phyloP scores from a whole-genome alignment of 768 basidiomycete genomes.

The Crassisporium funariophilum region DNA sequence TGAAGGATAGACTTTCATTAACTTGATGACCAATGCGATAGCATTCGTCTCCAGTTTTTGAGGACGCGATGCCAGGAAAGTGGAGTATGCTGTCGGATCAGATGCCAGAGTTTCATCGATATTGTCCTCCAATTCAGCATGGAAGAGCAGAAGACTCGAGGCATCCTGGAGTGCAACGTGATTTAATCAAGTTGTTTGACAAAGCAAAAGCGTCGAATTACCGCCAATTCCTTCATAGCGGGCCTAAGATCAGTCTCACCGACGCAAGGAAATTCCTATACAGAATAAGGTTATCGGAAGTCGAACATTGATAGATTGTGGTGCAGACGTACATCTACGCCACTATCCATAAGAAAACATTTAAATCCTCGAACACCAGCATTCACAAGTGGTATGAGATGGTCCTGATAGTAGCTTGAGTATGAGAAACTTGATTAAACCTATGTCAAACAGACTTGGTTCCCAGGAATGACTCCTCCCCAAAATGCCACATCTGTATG shows the following conservation, averaged over 20 bases:
- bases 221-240: constrained; percentile 60
- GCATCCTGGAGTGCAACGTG: constrained; percentile 53
- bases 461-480: constrained; percentile 94
- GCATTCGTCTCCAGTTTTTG: constrained; percentile 78
- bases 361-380: constrained; percentile 95
- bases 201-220: constrained; percentile 6
- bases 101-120: constrained; percentile 4
- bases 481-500: constrained; percentile 87
- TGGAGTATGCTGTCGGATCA: constrained; percentile 64
- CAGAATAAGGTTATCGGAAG: constrained; percentile 9
- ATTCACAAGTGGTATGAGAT: constrained; percentile 74
- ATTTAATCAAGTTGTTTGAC: too few relatives aligned
- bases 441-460: constrained; percentile 55
- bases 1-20: constrained; percentile 62
- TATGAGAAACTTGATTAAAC: background rate
- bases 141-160: constrained; percentile 80
- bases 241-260: constrained; percentile 61
- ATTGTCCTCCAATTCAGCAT: constrained; percentile 76
- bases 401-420: constrained; percentile 41
- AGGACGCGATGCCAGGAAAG: constrained; percentile 87
- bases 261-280: constrained; percentile 93
- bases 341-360: constrained; percentile 94
- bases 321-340: constrained; percentile 71
- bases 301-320: background rate
- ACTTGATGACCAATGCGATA: constrained; percentile 70